A percentile compares a stretch with the other conserved stretches of the same genome.
Evolutionary conservation across 371 early-diverging fungal species (phyloP).

Genomic region (Lichtheimia ornata): DNA sequence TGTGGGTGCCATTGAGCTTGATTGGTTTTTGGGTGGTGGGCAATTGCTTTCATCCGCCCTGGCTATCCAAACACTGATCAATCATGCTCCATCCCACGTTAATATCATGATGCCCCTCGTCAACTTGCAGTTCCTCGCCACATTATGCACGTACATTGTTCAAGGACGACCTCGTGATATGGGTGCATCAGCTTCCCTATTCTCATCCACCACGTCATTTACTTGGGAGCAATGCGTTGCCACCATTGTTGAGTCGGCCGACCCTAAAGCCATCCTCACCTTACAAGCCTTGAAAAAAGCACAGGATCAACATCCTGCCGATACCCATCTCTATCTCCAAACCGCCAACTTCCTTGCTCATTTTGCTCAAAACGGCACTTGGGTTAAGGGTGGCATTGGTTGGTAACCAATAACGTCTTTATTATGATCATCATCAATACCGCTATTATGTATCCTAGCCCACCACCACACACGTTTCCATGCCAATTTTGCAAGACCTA

Average conservation of each 20-base stretch:
- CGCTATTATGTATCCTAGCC: too few relatives aligned
- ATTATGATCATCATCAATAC: not conserved
- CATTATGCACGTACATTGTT: conserved; percentile 37
- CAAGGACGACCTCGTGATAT: conserved; percentile 29
- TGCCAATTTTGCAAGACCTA: too few relatives aligned
- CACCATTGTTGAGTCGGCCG: conserved; percentile 24
- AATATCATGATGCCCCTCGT: conserved; percentile 17
- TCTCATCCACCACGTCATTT: not conserved
- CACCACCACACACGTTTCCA: too few relatives aligned
- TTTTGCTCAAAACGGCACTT: conserved; percentile 20
- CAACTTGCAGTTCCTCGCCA: conserved; percentile 32
- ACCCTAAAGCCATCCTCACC: conserved; percentile 30
- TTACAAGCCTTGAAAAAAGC: conserved; percentile 25
- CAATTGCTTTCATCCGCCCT: conserved; percentile 35
- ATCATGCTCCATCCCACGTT: conserved; percentile 4
- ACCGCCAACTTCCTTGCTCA: conserved; percentile 24
- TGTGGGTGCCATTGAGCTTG: conserved; percentile 11
- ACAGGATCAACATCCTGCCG: not conserved
- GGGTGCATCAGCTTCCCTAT: not conserved
- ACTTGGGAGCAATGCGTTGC: conserved; percentile 25
- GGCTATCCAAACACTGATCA: conserved; percentile 28
- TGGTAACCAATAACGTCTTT: not conserved
- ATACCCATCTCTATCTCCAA: conserved; percentile 12
- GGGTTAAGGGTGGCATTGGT: conserved; percentile 12
- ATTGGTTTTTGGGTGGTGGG: conserved; percentile 37